Base-by-base conservation (phyloP, 768 basidiomycete species). In the Hypholoma fasciculare region DNA sequence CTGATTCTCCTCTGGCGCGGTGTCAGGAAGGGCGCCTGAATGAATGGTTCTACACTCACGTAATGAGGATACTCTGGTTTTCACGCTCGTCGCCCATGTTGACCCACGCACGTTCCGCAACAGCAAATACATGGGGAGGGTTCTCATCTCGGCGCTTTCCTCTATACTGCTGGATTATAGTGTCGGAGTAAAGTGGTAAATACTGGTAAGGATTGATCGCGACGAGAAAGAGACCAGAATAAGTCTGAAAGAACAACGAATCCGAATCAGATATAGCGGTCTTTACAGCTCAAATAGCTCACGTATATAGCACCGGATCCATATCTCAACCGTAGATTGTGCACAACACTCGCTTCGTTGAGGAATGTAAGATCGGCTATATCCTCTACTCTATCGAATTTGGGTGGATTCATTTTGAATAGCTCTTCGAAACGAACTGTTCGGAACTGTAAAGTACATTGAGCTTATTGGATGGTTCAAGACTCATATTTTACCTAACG, bases 281-380 rank as follows among this genome's bases (percentile, higher is more conserved):
- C 30, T 34, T 34, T 9, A 34, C 30, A 49, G 55, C 23, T 27
- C 4, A 23, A 49, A 19, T 49, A 17, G 81, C 92, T 70, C 69
- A 94, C 95, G 75, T 96, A 96, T 65, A 98, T 97, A 52, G 90
- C 87, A 39, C 91, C 94, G 46, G 90, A 90, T 51, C 90, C 90
- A 73, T 95, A 98, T 72, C 97, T 82, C 65, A 93, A 76, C 58
- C 94, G 85, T 27, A 98, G 85, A 75, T 98, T 98, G 70, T 98
- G 94, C n/a, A 98, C 96, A 44, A 99, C 97, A 65, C 92, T 94
- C 11, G 97, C 96, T 80, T 99, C 97, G 71, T 98, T 98, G 58
- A 98, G 79, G 76, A 94, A 97, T 0, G 97, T 98, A 61, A 99
- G 81, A 76, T 98, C 96, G 42, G 97, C 97, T 62, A 98, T 98